These are phyloP conservation scores for Candida tibetensis DNA, from an alignment of 805 yeast genomes.

Conservation along the genomic window DNA sequence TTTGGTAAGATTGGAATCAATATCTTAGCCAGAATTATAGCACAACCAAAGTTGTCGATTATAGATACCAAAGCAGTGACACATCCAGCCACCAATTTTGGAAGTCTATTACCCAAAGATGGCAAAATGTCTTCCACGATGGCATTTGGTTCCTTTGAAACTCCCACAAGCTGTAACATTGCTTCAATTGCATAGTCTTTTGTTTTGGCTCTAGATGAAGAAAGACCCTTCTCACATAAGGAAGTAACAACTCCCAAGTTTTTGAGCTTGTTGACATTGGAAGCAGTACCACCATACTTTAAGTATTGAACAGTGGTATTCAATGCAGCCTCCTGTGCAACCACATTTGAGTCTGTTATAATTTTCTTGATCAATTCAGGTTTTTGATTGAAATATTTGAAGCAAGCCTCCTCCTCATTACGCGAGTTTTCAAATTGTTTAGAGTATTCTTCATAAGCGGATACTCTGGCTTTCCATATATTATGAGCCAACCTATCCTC, in stretches of 20 bases:
- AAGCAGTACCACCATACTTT: conserved; percentile 51
- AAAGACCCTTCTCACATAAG: conserved; percentile 78
- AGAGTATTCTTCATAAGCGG: conserved; percentile 70
- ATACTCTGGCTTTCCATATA: conserved; percentile 80
- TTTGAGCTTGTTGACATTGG: conserved; percentile 41
- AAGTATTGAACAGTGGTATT: conserved; percentile 52
- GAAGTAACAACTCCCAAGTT: conserved; percentile 40
- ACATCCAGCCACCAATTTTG: conserved; percentile 75
- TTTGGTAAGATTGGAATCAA: conserved; percentile 59
- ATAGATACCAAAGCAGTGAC: conserved; percentile 56
- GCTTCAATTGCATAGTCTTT: conserved; percentile 64
- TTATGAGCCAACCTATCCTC: conserved; percentile 52
- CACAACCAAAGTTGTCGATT: conserved; percentile 61
- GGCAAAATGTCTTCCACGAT: conserved; percentile 68
- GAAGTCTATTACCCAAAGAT: conserved; percentile 57
- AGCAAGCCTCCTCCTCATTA: conserved; percentile 54
- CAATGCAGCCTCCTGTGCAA: conserved; percentile 85
- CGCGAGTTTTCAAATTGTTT: conserved; percentile 52
- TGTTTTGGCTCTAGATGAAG: conserved; percentile 73
- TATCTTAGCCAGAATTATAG: conserved; percentile 51
- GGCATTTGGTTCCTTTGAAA: conserved; percentile 57
- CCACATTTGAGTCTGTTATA: conserved; percentile 79
- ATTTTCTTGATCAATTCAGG: conserved; percentile 58
- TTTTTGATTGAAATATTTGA: conserved; percentile 46
- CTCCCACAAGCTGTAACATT: conserved; percentile 60